Evolutionary conservation across 106 monocot genomes (phyloP).

Genomic region (Gastrodia elata): DNA sequence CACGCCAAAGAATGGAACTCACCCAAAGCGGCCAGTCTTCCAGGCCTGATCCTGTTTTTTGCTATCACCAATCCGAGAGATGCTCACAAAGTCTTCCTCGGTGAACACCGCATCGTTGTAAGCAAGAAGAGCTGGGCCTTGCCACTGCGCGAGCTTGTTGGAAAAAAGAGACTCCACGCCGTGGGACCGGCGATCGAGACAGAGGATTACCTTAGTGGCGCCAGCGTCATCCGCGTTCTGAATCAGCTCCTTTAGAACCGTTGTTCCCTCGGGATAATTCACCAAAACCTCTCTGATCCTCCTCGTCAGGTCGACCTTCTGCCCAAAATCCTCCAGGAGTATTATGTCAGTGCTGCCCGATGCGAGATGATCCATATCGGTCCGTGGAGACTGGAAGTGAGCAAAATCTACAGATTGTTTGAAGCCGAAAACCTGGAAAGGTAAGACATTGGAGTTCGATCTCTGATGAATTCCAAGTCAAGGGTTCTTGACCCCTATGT

Average conservation of each 20-base stretch:
- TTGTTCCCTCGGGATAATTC: constrained; percentile 95
- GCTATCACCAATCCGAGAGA: constrained; percentile 86
- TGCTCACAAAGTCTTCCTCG: constrained; percentile 82
- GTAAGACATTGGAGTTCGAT: neutral
- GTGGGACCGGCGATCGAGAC: constrained; percentile 84
- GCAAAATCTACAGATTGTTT: neutral
- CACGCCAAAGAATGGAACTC: neutral
- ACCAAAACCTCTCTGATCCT: constrained; percentile 87
- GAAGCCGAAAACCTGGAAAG: neutral
- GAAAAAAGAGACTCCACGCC: constrained; percentile 62
- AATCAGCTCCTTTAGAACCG: constrained; percentile 90
- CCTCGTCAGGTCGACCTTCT: constrained; percentile 83
- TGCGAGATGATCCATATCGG: constrained; percentile 11
- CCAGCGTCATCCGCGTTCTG: constrained; percentile 99
- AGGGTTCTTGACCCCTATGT: too few relatives aligned
- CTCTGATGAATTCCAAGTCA: too few relatives aligned
- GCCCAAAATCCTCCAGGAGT: constrained; percentile 92
- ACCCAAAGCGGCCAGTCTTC: constrained; percentile 99
- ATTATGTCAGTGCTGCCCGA: constrained; percentile 17
- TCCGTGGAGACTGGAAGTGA: neutral
- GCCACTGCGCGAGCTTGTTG: constrained; percentile 64
- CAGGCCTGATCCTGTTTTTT: constrained; percentile 77
- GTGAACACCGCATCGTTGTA: constrained; percentile 92
- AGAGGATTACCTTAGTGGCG: constrained; percentile 67
- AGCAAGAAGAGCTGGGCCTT: constrained; percentile 90